Evolutionary conservation across 345 rosid species (phyloP).

Genomic region (Clausena lansium): DNA sequence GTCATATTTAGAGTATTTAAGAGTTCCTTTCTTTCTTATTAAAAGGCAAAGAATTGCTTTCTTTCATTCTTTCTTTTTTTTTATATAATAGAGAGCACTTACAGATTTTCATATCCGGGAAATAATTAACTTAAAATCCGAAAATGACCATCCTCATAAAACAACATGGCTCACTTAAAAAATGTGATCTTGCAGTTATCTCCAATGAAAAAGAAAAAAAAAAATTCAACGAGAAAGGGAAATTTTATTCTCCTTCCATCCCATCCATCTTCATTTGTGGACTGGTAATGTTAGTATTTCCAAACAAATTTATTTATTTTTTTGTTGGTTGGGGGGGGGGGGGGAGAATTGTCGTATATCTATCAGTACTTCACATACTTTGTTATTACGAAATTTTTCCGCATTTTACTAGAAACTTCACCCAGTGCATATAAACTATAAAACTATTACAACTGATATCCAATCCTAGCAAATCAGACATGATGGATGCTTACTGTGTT

Average conservation of each 20-base stretch:
- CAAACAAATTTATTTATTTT: background rate
- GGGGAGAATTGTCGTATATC: background rate
- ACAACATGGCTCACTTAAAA: background rate
- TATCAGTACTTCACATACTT: background rate
- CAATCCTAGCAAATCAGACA: background rate
- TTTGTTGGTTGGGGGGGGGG: too few relatives aligned
- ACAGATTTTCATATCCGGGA: constrained; percentile 10
- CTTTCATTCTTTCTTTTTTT: background rate
- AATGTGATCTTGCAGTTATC: background rate
- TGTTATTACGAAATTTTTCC: background rate
- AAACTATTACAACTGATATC: background rate
- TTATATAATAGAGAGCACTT: background rate
- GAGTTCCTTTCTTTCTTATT: too few relatives aligned
- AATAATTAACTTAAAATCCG: background rate
- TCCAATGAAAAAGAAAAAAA: background rate
- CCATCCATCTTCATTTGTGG: background rate
- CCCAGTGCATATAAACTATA: background rate
- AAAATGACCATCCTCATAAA: background rate
- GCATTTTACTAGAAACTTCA: background rate
- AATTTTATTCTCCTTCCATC: background rate
- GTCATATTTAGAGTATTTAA: constrained; percentile 19
- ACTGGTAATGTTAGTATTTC: background rate
- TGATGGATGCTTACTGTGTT: background rate
- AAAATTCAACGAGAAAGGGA: background rate
- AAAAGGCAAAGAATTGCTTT: background rate